A percentile compares a stretch with the other conserved stretches of the same genome.
phyloP scores from a whole-genome alignment of 2,329 filamentous ascomycete genomes.

The Botrytis pseudocinerea region DNA sequence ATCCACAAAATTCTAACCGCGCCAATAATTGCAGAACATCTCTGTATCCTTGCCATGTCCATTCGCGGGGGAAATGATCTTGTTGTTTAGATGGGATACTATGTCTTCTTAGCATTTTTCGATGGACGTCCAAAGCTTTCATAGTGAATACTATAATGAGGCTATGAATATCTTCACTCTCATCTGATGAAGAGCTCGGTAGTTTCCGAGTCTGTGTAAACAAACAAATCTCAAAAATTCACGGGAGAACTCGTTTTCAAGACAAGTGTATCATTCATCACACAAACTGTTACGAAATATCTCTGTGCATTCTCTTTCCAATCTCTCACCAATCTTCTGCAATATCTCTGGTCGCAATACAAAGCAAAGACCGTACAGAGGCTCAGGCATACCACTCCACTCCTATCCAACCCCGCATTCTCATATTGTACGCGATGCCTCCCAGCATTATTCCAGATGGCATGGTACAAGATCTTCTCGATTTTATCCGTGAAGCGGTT shows the following conservation, averaged over 20 bases:
- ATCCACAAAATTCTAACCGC: background rate
- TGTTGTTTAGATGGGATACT: background rate
- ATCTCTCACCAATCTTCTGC: background rate
- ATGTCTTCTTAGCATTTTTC: background rate
- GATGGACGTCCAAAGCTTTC: background rate
- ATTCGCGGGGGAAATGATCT: background rate
- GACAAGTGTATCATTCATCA: background rate
- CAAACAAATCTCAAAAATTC: background rate
- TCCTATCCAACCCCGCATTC: background rate
- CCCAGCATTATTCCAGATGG: background rate
- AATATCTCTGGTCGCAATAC: background rate
- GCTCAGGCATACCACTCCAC: background rate
- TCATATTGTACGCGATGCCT: background rate
- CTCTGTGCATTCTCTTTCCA: background rate
- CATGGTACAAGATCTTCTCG: conserved; percentile 4
- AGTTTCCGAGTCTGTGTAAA: background rate
- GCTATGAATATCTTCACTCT: background rate
- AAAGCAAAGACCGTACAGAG: background rate
- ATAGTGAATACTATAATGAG: background rate
- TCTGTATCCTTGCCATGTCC: background rate
- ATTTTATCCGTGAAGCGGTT: background rate
- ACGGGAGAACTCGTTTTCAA: background rate
- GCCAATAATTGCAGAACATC: background rate
- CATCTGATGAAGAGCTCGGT: conserved; percentile 6
- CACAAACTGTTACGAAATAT: background rate